Evolutionary conservation across 352 stramenopile genomes (phyloP).

Genomic region (Globisporangium carolinianum): DNA sequence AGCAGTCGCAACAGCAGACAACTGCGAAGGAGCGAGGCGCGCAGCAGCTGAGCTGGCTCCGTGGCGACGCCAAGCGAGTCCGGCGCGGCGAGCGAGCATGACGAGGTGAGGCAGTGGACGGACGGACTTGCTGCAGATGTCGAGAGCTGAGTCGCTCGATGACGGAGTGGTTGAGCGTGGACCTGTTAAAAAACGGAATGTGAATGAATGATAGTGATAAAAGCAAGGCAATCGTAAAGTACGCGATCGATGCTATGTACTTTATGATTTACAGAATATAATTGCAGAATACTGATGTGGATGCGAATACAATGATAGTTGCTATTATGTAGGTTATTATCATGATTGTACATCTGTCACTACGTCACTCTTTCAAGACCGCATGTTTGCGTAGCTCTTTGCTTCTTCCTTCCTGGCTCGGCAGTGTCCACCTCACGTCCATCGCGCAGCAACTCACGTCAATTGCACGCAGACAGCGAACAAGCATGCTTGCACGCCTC

Average conservation of each 20-base stretch:
- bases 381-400: too few relatives aligned
- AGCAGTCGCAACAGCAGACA: not conserved
- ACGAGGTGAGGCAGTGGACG: not conserved
- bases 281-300: too few relatives aligned
- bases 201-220: not conserved
- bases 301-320: too few relatives aligned
- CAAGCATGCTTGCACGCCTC: conserved; percentile 3
- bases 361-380: too few relatives aligned
- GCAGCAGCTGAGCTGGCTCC: not conserved
- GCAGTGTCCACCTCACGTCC: too few relatives aligned
- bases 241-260: too few relatives aligned
- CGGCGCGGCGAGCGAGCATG: conserved; percentile 11
- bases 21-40: not conserved
- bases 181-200: not conserved
- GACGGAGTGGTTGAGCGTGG: conserved; percentile 6
- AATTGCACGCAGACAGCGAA: not conserved
- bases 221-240: not conserved
- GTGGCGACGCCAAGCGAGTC: conserved; percentile 9
- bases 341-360: too few relatives aligned
- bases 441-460: not conserved
- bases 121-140: not conserved
- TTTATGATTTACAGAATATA: too few relatives aligned
- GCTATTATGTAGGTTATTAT: too few relatives aligned
- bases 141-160: not conserved
- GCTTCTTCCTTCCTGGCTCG: too few relatives aligned